These are phyloP conservation scores for Solanum hybrid DNA, from an alignment of 305 asterid genomes.

Conservation along the genomic window DNA sequence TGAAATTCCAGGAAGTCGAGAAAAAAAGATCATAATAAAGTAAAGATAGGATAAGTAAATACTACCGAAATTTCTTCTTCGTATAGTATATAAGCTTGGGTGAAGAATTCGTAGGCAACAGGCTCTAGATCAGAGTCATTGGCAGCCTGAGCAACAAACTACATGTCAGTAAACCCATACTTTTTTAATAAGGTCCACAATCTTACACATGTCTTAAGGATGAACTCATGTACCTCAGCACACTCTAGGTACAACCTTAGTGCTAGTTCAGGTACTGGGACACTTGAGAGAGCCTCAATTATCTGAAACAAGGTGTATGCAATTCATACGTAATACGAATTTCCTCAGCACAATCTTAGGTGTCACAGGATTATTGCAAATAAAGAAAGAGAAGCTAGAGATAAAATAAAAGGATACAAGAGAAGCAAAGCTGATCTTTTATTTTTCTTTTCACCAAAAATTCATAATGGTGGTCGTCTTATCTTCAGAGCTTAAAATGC, in stretches of 20 bases:
- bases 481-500: background rate
- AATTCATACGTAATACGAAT: background rate
- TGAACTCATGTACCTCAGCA: conserved; percentile 72
- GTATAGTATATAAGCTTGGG: conserved; percentile 92
- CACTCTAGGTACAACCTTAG: conserved; percentile 79
- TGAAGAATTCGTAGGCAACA: conserved; percentile 95
- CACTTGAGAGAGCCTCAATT: conserved; percentile 67
- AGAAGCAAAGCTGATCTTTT: background rate
- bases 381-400: background rate
- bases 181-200: background rate
- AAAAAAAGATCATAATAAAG: background rate
- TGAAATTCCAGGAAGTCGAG: background rate
- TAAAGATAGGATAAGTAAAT: background rate
- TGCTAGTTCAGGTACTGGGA: conserved; percentile 91
- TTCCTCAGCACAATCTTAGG: background rate
- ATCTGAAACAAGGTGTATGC: conserved; percentile 42
- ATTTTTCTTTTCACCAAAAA: background rate
- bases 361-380: background rate
- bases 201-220: background rate
- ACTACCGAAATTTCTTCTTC: conserved; percentile 95
- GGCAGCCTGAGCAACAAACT: conserved; percentile 59
- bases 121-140: conserved; percentile 94
- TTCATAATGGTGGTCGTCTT: background rate
- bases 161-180: background rate
- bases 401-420: background rate